These are phyloP conservation scores for Chaetothyriales sp. DNA, from an alignment of 2,329 filamentous ascomycete species.

Conservation along the genomic window DNA sequence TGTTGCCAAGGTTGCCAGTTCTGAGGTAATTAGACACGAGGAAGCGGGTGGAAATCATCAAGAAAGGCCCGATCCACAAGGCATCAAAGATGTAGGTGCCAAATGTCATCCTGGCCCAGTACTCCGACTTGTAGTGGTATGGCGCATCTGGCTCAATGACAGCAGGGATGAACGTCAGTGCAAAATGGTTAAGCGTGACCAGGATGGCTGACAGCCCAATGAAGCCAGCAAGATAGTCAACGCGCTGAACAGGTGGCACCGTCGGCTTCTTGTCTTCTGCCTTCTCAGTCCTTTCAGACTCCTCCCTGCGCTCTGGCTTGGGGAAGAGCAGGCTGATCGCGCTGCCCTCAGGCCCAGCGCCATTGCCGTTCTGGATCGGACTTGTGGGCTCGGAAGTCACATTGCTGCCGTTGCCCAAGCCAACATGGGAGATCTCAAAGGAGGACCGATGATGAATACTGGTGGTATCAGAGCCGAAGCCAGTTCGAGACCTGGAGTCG, in stretches of 20 bases:
- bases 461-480: background rate
- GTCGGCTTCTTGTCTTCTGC: slow-evolving; percentile 1
- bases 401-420: background rate
- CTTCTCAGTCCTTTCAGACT: background rate
- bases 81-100: slow-evolving; percentile 32
- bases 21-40: slow-evolving; percentile 28
- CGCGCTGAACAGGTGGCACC: slow-evolving; percentile 18
- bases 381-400: background rate
- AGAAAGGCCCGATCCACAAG: slow-evolving; percentile 35
- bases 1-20: slow-evolving; percentile 27
- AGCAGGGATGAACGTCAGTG: slow-evolving; percentile 29
- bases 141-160: slow-evolving; percentile 24
- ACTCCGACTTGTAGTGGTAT: slow-evolving; percentile 27
- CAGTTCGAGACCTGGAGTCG: background rate
- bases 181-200: slow-evolving; percentile 33
- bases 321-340: slow-evolving; percentile 1
- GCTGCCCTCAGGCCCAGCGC: background rate
- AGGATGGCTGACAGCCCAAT: slow-evolving; percentile 30
- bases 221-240: slow-evolving; percentile 34
- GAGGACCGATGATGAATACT: background rate
- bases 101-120: slow-evolving; percentile 28
- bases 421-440: background rate
- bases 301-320: background rate
- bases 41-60: slow-evolving; percentile 35
- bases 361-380: background rate